Conservation (phyloP, 1,284 basidiomycete genomes). For the Trichosporon coremiiforme region DNA sequence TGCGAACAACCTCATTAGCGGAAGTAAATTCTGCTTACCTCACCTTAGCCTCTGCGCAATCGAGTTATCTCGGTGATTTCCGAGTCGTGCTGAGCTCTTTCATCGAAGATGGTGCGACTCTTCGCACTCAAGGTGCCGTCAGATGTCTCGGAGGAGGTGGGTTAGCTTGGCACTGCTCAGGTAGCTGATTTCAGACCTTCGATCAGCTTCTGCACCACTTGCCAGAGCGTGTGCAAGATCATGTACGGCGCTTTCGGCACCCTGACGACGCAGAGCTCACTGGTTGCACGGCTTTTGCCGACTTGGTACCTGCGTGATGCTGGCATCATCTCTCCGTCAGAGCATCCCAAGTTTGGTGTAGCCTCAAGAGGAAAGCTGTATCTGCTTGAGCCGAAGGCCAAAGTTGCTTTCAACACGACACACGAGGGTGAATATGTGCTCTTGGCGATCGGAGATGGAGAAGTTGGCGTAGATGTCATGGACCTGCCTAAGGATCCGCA, state of each 20-base stretch:
- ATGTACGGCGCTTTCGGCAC: constrained; percentile 42
- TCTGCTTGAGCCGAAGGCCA: constrained; percentile 35
- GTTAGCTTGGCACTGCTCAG: too few species aligned
- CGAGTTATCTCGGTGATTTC: constrained; percentile 5
- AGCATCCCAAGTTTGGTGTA: constrained; percentile 34
- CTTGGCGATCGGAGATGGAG: constrained; percentile 32
- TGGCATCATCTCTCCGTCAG: constrained; percentile 23
- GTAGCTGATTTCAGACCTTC: constrained; percentile 32
- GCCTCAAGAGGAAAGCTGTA: constrained; percentile 45
- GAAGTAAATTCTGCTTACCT: not conserved
- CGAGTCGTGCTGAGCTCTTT: constrained; percentile 1
- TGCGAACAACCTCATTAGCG: not conserved
- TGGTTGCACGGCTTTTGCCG: constrained; percentile 43
- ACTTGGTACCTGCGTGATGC: constrained; percentile 43
- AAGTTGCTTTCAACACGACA: constrained; percentile 49
- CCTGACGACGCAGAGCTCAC: constrained; percentile 41
- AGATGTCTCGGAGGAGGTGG: constrained; percentile 27
- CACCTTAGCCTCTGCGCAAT: not conserved
- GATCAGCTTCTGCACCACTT: constrained; percentile 36
- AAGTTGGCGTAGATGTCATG: constrained; percentile 52
- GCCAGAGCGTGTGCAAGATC: constrained; percentile 32
- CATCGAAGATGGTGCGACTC: constrained; percentile 22
- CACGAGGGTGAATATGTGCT: constrained; percentile 49
- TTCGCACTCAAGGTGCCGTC: constrained; percentile 29
- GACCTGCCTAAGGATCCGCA: constrained; percentile 36